Evolutionary conservation across 2,329 filamentous ascomycete genomes (phyloP).

Genomic region (Spiromastix sp.): DNA sequence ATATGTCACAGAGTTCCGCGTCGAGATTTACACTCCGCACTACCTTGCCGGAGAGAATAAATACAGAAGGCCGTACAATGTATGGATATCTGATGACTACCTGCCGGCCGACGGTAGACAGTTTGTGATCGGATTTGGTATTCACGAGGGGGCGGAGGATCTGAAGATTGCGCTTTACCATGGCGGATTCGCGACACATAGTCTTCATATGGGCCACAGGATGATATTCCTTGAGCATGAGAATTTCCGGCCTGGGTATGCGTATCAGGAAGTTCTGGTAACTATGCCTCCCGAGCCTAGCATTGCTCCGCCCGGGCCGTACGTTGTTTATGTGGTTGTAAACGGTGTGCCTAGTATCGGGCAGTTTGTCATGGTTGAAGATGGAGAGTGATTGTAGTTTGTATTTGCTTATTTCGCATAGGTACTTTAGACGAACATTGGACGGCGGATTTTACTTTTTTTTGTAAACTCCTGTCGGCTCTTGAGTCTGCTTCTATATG

Average conservation of each 20-base stretch:
- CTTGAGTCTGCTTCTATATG: too few species aligned
- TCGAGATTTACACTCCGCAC: constrained; percentile 52
- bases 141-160: constrained; percentile 30
- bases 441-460: background rate
- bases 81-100: constrained; percentile 35
- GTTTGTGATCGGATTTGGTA: constrained; percentile 41
- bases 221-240: constrained; percentile 44
- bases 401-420: background rate
- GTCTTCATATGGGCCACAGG: constrained; percentile 51
- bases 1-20: constrained; percentile 50
- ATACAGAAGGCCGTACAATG: constrained; percentile 37
- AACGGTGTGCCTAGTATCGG: constrained; percentile 45
- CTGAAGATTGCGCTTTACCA: constrained; percentile 46
- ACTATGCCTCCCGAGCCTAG: constrained; percentile 46
- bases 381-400: background rate
- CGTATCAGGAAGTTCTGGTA: constrained; percentile 37
- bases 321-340: constrained; percentile 49
- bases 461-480: background rate
- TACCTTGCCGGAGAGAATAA: constrained; percentile 46
- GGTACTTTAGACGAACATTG: background rate
- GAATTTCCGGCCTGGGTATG: constrained; percentile 35
- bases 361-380: constrained; percentile 36
- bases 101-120: constrained; percentile 34
- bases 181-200: constrained; percentile 52
- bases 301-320: constrained; percentile 49